Evolutionary conservation across 106 monocot genomes (phyloP).

Genomic region (Dendrobium catenatum): DNA sequence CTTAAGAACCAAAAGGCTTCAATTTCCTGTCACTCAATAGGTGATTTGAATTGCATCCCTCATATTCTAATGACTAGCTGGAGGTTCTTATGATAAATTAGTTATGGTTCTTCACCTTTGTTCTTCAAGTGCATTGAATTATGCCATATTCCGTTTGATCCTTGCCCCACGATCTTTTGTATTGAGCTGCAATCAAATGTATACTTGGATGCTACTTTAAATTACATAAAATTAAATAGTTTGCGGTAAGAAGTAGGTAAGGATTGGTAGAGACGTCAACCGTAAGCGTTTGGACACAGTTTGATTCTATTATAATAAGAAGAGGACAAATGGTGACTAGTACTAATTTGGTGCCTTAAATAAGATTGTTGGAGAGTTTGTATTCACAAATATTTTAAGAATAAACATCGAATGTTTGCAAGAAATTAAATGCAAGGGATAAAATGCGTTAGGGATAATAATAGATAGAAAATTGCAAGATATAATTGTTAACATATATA

Average conservation of each 20-base stretch:
- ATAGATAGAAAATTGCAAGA: no score
- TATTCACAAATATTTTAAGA: no score
- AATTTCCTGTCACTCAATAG: background rate
- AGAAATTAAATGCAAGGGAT: no score
- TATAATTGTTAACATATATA: no score
- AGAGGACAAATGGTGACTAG: no score
- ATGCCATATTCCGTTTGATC: background rate
- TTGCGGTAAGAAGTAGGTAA: background rate
- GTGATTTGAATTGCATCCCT: background rate
- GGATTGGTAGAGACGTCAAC: background rate
- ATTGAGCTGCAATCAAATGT: background rate
- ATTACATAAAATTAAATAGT: background rate
- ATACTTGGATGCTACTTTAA: background rate
- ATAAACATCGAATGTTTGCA: no score
- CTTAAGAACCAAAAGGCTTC: background rate
- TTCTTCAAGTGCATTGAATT: background rate
- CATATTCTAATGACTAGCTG: background rate
- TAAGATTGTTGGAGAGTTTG: no score
- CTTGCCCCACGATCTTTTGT: background rate
- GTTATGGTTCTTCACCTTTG: background rate
- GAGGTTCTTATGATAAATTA: background rate
- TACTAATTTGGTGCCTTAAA: no score
- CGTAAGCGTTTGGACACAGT: no score
- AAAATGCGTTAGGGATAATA: no score
- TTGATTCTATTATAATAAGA: no score